phyloP scores from a whole-genome alignment of 768 basidiomycete species.

The Lactarius pseudohatsudake region DNA sequence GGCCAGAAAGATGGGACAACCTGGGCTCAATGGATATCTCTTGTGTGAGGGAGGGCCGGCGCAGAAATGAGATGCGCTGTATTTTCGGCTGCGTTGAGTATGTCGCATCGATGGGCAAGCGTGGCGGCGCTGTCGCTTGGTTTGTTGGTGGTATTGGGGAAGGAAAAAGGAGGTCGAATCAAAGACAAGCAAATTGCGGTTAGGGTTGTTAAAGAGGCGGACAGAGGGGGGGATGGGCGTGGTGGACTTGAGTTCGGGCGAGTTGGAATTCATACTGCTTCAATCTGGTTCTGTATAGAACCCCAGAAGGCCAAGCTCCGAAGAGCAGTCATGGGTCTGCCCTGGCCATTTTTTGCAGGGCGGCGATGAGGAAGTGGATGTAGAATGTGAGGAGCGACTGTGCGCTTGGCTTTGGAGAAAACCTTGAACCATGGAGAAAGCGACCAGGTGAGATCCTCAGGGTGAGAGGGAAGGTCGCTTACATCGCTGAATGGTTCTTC shows the following conservation, averaged over 20 bases:
- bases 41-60: no score
- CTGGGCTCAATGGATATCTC: constrained; percentile 28
- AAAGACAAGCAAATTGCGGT: constrained; percentile 72
- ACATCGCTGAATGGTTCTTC: constrained; percentile 95
- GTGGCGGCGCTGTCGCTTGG: no score
- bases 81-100: no score
- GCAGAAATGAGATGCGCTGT: no score
- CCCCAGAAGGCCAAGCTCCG: constrained; percentile 90
- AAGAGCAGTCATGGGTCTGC: constrained; percentile 95
- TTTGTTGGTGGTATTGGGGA: no score
- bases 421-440: constrained; percentile 88
- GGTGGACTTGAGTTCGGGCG: constrained; percentile 77
- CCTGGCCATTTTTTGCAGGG: constrained; percentile 97
- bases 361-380: constrained; percentile 97
- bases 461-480: not conserved
- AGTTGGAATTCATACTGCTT: constrained; percentile 80
- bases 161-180: constrained; percentile 50
- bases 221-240: constrained; percentile 59
- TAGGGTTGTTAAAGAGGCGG: constrained; percentile 65
- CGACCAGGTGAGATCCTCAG: not conserved
- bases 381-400: constrained; percentile 72
- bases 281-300: constrained; percentile 95
- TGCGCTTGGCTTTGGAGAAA: constrained; percentile 95
- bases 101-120: no score
- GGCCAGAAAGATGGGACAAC: no score